Conservation (phyloP, 768 basidiomycete species). For the Phlebiopsis gigantea region DNA sequence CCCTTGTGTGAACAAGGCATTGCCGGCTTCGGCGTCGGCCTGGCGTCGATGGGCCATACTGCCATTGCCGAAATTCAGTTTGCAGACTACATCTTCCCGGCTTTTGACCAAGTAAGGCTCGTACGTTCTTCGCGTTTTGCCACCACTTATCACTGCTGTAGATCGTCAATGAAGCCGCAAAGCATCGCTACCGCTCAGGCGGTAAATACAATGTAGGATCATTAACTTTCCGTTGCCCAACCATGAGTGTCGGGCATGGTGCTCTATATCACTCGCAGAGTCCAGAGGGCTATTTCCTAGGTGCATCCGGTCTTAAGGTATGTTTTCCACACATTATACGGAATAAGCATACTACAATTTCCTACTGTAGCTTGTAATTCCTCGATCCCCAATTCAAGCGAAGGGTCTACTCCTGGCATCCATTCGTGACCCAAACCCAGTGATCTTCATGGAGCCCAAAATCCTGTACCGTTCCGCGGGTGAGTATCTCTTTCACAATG, state of each 20-base stretch:
- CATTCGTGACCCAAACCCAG: conserved; percentile 90
- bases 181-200: conserved; percentile 86
- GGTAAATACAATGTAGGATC: conserved; percentile 79
- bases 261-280: conserved; percentile 94
- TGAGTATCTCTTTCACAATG: conserved; percentile 24
- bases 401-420: conserved; percentile 85
- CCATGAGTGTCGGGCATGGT: conserved; percentile 90
- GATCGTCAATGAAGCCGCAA: conserved; percentile 95
- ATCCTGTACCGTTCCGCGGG: conserved; percentile 87
- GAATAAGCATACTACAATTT: neutral
- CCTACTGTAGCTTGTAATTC: conserved; percentile 63
- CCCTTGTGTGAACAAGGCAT: conserved; percentile 92
- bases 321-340: neutral
- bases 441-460: conserved; percentile 95
- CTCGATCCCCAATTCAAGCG: conserved; percentile 92
- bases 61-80: conserved; percentile 95
- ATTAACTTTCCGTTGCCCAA: conserved; percentile 78
- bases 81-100: conserved; percentile 83
- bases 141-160: conserved; percentile 22
- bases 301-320: conserved; percentile 85
- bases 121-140: neutral
- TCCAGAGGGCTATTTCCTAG: conserved; percentile 93
- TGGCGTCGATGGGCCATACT: conserved; percentile 90
- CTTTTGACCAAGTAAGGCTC: conserved; percentile 78
- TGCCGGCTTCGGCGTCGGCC: conserved; percentile 88